Conservation (phyloP, 2,329 filamentous ascomycete species). For the Hysterium pulicare region DNA sequence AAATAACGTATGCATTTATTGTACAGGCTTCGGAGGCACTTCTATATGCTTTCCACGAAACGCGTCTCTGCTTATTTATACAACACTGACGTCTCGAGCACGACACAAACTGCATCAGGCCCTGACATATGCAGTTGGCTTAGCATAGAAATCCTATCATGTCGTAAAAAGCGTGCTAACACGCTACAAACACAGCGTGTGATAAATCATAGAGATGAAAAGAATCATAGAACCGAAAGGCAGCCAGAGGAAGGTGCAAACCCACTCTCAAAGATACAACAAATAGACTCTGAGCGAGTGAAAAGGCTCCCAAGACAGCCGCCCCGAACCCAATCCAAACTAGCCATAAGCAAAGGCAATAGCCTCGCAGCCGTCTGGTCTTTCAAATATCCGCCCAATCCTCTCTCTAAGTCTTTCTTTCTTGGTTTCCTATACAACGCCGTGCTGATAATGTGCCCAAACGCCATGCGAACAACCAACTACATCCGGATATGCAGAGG, state of each 20-base stretch:
- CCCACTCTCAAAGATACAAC: conserved; percentile 14
- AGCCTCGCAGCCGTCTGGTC: conserved; percentile 8
- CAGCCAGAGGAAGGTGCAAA: not conserved
- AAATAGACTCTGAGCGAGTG: conserved; percentile 21
- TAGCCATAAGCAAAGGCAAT: conserved; percentile 6
- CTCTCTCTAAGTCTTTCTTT: conserved; percentile 23
- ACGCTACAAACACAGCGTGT: not conserved
- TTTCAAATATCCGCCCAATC: conserved; percentile 10
- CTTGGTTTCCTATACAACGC: conserved; percentile 18
- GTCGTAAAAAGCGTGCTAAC: conserved; percentile 15
- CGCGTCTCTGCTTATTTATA: too few relatives aligned
- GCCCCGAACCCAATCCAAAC: conserved; percentile 11
- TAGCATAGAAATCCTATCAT: conserved; percentile 7
- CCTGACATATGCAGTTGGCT: conserved; percentile 13
- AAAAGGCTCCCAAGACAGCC: conserved; percentile 18
- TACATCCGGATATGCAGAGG: conserved; percentile 19
- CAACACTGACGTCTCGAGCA: too few relatives aligned
- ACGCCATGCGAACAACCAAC: conserved; percentile 11
- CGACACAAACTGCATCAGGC: conserved; percentile 11
- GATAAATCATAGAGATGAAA: too few relatives aligned
- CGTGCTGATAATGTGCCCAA: conserved; percentile 12
- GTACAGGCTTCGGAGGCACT: too few relatives aligned
- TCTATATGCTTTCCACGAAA: too few relatives aligned
- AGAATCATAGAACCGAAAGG: not conserved
- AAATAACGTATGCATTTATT: too few relatives aligned